Conservation (phyloP, 495 filamentous ascomycete genomes). For the Penicillium odoratum region DNA sequence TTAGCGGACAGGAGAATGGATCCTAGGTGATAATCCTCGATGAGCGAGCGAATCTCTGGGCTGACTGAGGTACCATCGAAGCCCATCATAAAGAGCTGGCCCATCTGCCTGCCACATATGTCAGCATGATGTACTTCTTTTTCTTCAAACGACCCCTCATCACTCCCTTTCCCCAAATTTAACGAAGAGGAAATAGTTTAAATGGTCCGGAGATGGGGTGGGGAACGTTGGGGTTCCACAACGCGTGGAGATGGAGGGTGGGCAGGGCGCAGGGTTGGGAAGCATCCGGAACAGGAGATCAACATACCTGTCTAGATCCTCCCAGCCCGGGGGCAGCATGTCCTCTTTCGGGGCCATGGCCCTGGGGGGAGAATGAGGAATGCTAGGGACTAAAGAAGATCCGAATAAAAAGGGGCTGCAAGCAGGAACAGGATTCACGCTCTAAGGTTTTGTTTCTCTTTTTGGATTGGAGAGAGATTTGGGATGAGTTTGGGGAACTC, state of each 20-base stretch:
- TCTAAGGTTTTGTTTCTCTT: neutral
- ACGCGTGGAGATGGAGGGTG: constrained; percentile 10
- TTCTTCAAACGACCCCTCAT: constrained; percentile 11
- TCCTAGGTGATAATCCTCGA: constrained; percentile 80
- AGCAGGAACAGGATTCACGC: constrained; percentile 13
- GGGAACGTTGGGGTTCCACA: constrained; percentile 23
- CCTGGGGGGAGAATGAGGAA: constrained; percentile 35
- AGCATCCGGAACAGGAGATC: constrained; percentile 21
- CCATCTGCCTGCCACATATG: constrained; percentile 56
- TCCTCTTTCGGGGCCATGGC: constrained; percentile 54
- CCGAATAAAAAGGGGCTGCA: constrained; percentile 15
- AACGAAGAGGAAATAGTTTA: constrained; percentile 22
- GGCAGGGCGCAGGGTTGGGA: constrained; percentile 4
- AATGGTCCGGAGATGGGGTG: constrained; percentile 8
- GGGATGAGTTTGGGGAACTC: constrained; percentile 8
- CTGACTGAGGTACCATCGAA: constrained; percentile 89
- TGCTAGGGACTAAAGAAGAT: constrained; percentile 27
- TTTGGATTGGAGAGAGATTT: constrained; percentile 2
- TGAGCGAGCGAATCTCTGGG: constrained; percentile 78
- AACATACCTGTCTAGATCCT: constrained; percentile 49
- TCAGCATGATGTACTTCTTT: constrained; percentile 36
- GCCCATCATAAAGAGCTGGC: constrained; percentile 94
- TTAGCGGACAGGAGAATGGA: constrained; percentile 85
- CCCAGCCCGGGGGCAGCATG: constrained; percentile 50
- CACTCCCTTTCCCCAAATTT: constrained; percentile 26